phyloP scores from a whole-genome alignment of 305 asterid genomes.

The Ajuga reptans region DNA sequence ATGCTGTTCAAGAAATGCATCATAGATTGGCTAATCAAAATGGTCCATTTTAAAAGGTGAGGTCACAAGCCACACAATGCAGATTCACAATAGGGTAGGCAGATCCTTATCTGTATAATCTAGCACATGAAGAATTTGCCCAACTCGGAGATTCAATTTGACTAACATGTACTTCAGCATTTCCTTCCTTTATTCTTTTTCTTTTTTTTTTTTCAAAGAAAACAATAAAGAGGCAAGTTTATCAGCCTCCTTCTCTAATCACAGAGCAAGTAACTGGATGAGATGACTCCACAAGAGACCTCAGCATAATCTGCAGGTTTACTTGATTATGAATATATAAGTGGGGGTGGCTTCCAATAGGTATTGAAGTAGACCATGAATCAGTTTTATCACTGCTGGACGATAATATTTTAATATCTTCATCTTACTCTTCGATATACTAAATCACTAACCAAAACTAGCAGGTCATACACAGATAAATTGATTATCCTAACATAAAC shows the following conservation, averaged over 20 bases:
- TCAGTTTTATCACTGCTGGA: not conserved
- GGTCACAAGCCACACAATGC: not conserved
- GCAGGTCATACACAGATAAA: not conserved
- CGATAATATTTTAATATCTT: not conserved
- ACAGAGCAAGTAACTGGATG: not conserved
- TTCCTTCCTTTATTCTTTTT: not conserved
- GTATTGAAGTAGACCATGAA: not conserved
- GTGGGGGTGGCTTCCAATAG: not conserved
- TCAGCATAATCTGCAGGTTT: not conserved
- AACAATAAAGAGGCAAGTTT: not conserved
- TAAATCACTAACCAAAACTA: constrained; percentile 11
- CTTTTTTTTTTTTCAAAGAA: not conserved
- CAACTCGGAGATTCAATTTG: too few species aligned
- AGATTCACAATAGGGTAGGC: not conserved
- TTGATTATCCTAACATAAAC: not conserved
- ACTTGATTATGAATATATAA: not conserved
- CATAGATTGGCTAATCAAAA: not conserved
- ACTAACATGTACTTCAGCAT: constrained; percentile 4
- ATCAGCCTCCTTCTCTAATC: not conserved
- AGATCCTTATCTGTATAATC: not conserved
- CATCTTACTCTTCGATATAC: not conserved
- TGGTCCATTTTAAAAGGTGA: not conserved
- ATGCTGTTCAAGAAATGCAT: not conserved
- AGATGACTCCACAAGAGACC: not conserved
- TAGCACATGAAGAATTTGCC: too few species aligned